Base-by-base conservation (phyloP, 1,284 basidiomycete genomes). In the Psilocybe mexicana region DNA sequence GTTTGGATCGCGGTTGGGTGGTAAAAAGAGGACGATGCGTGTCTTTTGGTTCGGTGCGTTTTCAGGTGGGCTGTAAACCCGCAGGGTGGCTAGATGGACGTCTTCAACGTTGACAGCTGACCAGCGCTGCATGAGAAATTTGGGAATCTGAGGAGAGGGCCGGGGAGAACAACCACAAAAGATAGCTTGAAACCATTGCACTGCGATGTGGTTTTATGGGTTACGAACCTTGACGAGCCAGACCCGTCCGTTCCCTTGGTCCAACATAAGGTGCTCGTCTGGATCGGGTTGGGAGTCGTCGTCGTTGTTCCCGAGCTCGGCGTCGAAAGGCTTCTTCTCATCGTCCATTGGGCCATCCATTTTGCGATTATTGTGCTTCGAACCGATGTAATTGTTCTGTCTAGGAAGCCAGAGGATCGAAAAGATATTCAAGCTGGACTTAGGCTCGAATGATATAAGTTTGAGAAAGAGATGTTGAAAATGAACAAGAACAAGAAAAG, bases 211-310 rank as follows among this genome's bases (percentile, higher is more conserved):
- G 52, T 43, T 57, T 7, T 43, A 54, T 38, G 26, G 62, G 26
- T 52, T 50, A 69, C 75, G 63, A 58, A 89, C 88, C 81, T 90
- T 91, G 65, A 92, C 89, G 33, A 90, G 76, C 90, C 90, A 92
- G 24, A 90, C 86, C 65, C 84, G 76, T 28, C 89, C 87, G 55
- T 84, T 82, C 33, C 86, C 87, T 61, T 85, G 80, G 69, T 90
- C 85, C 54, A 90, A 74, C 82, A 88, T 86, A 10, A 92, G 77
- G 28, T 83, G 79, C 68, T 92, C 90, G 57, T 92, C 87, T 3
- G 89, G 89, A 65, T 92, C 90, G 0, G 89, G 90, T 65, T 84
- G 83, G 1, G 76, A 80, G 2, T 85, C 86, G 24, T 87, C 87
- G 12, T 87, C 87, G 12, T 83, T 75, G 1, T 81, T 72, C 1